Base-by-base conservation (phyloP, 176 grass and related monocot species). In the Carex pumila region DNA sequence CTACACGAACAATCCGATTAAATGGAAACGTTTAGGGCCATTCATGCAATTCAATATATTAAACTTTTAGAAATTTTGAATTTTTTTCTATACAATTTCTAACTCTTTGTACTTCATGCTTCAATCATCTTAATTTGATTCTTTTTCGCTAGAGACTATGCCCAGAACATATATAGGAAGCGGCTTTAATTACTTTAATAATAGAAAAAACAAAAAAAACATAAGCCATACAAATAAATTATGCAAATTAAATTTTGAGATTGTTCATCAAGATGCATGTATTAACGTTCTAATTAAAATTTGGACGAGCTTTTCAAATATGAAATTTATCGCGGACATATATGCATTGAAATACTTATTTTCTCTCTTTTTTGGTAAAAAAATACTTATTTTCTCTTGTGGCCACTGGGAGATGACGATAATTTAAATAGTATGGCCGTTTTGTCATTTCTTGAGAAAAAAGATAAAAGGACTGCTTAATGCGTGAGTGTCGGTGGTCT, bases 371-470 rank as follows among this genome's bases (percentile, higher is more conserved):
- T 4, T 36, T 36, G 34, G 34, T 36, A 3, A 36, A 36, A 0
- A 64, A 73, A 73, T 72, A 71, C 3, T 19, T 72, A 49, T 5
- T 49, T 71, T 39, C 8, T 49, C 45, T 10, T 49, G 45, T 49
- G 45, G 9, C n/a, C 39, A 71, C 36, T 71, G 39, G 15, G 14
- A 47, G 68, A 47, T 2, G 9, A 63, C 17, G 37, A 43, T 41
- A 22, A 72, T 72, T 50, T 8, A 53, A 32, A 32, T 55, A 55
- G 19, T 55, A 32, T 56, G 32, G 50, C 22, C 52, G 50, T 77
- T 77, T 77, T 77, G 71, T 77, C 52, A 77, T 56, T 56, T 77
- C 25, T 77, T 30, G 73, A 50, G 49, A 22, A 77, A 55, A 55
- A 14, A 6, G 55, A 39, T n/a, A 41, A 56, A 31, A 39, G 22